Evolutionary conservation across 768 basidiomycete genomes (phyloP).

Genomic region (Pleurotus platypus): DNA sequence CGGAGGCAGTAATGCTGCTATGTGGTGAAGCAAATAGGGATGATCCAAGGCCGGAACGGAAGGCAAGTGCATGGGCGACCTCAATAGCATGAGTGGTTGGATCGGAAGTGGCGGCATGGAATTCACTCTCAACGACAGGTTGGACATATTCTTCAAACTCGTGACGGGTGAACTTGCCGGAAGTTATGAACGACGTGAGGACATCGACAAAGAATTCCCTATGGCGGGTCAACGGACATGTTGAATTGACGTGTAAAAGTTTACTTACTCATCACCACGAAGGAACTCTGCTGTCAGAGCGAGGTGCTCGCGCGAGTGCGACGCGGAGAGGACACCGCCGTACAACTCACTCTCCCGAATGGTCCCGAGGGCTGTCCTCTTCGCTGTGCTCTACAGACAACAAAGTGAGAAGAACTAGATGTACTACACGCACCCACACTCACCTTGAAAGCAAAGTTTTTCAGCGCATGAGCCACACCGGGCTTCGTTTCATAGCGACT

Average conservation of each 20-base stretch:
- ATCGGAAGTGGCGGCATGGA: conserved; percentile 52
- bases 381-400: conserved; percentile 66
- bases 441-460: conserved; percentile 99
- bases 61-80: conserved; percentile 84
- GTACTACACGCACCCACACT: conserved; percentile 17
- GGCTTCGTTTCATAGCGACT: conserved; percentile 84
- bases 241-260: not conserved
- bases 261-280: conserved; percentile 90
- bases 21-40: conserved; percentile 83
- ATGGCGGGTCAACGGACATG: conserved; percentile 6
- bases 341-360: conserved; percentile 91
- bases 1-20: conserved; percentile 49
- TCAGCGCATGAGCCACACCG: conserved; percentile 90
- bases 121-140: conserved; percentile 69
- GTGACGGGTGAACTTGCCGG: conserved; percentile 76
- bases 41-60: conserved; percentile 91
- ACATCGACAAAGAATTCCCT: conserved; percentile 90
- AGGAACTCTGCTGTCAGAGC: conserved; percentile 94
- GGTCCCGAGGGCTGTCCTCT: conserved; percentile 85
- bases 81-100: conserved; percentile 77
- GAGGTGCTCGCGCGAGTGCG: conserved; percentile 84
- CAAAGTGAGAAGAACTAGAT: not conserved
- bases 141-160: conserved; percentile 75
- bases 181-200: conserved; percentile 79
- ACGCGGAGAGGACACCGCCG: conserved; percentile 86